Percentiles rank a stretch among this genome's conserved stretches.
Evolutionary conservation across 257 asterid species (phyloP).

Genomic region (Solanum neorickii): DNA sequence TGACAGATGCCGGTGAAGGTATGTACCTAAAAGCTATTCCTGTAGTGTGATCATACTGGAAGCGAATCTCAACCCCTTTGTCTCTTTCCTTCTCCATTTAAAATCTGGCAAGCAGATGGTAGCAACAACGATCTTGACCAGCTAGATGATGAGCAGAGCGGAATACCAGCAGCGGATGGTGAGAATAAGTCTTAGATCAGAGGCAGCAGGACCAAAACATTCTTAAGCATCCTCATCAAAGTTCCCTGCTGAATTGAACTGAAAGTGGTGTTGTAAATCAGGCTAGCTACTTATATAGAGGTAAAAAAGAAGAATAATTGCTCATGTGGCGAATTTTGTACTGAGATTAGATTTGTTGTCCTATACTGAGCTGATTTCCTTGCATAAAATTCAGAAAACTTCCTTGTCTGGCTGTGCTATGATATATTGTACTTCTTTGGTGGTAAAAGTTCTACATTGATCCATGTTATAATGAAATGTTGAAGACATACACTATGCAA

Average conservation of each 20-base stretch:
- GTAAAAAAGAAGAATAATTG: background rate
- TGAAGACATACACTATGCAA: background rate
- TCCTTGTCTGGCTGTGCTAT: background rate
- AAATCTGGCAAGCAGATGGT: background rate
- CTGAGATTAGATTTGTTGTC: background rate
- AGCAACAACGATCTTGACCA: background rate
- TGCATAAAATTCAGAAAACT: background rate
- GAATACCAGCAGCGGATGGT: background rate
- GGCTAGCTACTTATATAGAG: background rate
- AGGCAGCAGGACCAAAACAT: background rate
- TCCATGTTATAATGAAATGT: background rate
- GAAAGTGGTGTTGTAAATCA: background rate
- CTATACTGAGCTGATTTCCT: background rate
- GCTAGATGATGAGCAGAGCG: background rate
- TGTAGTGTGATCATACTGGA: background rate
- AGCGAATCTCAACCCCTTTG: background rate
- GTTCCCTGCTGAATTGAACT: background rate
- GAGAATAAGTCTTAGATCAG: background rate
- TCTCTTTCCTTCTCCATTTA: background rate
- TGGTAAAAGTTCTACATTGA: background rate
- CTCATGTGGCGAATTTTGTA: background rate
- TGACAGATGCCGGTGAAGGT: slow-evolving; percentile 39
- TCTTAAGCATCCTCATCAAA: background rate
- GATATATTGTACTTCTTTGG: background rate
- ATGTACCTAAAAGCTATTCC: background rate